phyloP scores from a whole-genome alignment of 345 rosid genomes.

The Gossypium turneri region DNA sequence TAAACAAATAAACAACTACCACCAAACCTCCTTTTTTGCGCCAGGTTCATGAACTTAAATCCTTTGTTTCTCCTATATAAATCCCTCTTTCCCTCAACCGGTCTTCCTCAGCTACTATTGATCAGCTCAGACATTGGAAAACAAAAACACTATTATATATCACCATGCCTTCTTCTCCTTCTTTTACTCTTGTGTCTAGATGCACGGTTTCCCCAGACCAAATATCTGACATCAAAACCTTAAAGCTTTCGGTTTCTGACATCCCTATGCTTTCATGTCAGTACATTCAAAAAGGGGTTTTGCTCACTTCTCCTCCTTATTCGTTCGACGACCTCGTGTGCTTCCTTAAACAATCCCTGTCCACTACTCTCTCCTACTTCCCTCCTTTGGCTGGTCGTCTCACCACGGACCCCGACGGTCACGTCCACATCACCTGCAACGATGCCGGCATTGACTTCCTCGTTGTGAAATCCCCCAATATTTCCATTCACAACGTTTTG shows the following conservation, averaged over 20 bases:
- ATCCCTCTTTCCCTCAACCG: background rate
- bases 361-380: slow-evolving; percentile 65
- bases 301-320: slow-evolving; percentile 47
- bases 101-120: background rate
- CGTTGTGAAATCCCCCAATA: slow-evolving; percentile 45
- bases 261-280: slow-evolving; percentile 97
- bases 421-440: slow-evolving; percentile 62
- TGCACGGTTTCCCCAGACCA: slow-evolving; percentile 52
- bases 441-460: slow-evolving; percentile 74
- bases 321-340: slow-evolving; percentile 38
- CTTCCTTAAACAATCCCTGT: slow-evolving; percentile 58
- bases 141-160: background rate
- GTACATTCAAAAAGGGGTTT: slow-evolving; percentile 92
- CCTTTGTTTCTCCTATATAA: slow-evolving; percentile 2
- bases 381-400: slow-evolving; percentile 86
- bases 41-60: background rate
- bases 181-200: slow-evolving; percentile 45
- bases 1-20: background rate
- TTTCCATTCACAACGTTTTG: slow-evolving; percentile 38
- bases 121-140: background rate
- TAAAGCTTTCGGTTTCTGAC: slow-evolving; percentile 86
- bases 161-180: slow-evolving; percentile 54
- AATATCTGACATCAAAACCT: slow-evolving; percentile 31
- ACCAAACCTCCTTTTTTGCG: background rate
- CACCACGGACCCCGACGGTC: slow-evolving; percentile 53